Percentiles rank a stretch among this genome's conserved stretches.
Evolutionary conservation across 192 early-diverging fungal genomes (phyloP).

Genomic region (Coemansia sp.): DNA sequence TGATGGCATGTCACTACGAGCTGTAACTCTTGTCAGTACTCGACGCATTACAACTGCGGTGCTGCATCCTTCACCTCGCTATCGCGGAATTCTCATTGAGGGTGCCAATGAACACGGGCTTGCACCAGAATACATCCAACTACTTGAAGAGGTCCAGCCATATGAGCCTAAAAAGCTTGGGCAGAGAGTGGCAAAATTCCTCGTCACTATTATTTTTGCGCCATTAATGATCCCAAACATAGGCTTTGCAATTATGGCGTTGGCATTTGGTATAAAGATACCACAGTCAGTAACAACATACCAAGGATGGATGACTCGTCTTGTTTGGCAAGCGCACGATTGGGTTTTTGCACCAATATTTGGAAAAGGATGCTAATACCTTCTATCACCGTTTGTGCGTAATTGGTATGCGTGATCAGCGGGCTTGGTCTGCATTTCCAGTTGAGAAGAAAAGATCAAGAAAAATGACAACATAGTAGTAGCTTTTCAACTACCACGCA

Average conservation of each 20-base stretch:
- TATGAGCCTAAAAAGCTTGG: slow-evolving; percentile 25
- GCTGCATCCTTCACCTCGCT: slow-evolving; percentile 42
- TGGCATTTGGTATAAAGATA: slow-evolving; percentile 28
- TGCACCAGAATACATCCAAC: slow-evolving; percentile 33
- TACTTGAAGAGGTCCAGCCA: slow-evolving; percentile 23
- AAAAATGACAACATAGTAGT: too few relatives aligned
- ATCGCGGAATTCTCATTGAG: slow-evolving; percentile 35
- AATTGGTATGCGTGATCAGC: too few relatives aligned
- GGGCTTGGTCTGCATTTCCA: too few relatives aligned
- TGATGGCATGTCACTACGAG: slow-evolving; percentile 18
- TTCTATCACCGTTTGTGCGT: neutral
- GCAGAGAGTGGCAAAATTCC: slow-evolving; percentile 32
- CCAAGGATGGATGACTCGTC: slow-evolving; percentile 15
- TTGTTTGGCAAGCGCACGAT: slow-evolving; percentile 37
- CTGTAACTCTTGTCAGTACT: slow-evolving; percentile 31
- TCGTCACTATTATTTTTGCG: slow-evolving; percentile 13
- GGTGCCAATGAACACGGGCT: slow-evolving; percentile 43
- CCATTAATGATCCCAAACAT: slow-evolving; percentile 26
- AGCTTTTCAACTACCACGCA: too few relatives aligned
- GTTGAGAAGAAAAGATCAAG: too few relatives aligned
- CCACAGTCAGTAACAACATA: slow-evolving; percentile 23
- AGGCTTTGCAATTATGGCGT: slow-evolving; percentile 6
- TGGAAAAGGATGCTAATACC: slow-evolving; percentile 29
- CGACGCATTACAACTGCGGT: neutral
- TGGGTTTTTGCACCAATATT: slow-evolving; percentile 33